Percentiles rank a stretch among this genome's conserved stretches.
These are phyloP conservation scores for Spongiforma sp. DNA, from an alignment of 1,284 basidiomycete species.

Conservation along the genomic window DNA sequence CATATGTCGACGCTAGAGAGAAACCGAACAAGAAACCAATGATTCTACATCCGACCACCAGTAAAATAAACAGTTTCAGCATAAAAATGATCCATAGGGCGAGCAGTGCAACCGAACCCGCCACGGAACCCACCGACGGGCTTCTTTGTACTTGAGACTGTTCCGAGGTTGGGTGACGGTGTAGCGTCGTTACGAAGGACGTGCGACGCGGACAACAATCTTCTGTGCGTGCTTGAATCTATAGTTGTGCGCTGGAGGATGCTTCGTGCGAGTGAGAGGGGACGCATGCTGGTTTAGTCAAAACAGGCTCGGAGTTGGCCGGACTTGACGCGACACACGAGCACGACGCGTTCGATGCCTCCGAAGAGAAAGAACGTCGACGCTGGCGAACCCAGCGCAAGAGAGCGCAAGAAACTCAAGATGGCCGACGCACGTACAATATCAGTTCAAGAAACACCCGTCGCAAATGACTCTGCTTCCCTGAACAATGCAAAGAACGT, in stretches of 20 bases:
- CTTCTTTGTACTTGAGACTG: constrained; percentile 67
- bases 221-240: constrained; percentile 25
- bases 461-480: constrained; percentile 23
- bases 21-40: constrained; percentile 92
- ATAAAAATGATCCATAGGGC: neutral
- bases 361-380: constrained; percentile 57
- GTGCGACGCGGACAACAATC: constrained; percentile 45
- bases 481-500: constrained; percentile 20
- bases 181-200: constrained; percentile 53
- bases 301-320: constrained; percentile 11
- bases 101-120: constrained; percentile 57
- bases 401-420: constrained; percentile 73
- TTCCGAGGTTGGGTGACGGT: constrained; percentile 56
- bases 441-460: constrained; percentile 53
- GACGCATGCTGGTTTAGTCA: constrained; percentile 49
- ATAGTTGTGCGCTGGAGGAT: constrained; percentile 27
- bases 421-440: constrained; percentile 69
- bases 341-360: constrained; percentile 43
- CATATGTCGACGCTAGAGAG: constrained; percentile 82
- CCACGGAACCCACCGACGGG: constrained; percentile 87
- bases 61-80: constrained; percentile 16
- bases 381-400: constrained; percentile 45
- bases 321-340: constrained; percentile 12
- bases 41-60: constrained; percentile 62
- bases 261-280: constrained; percentile 34